These are phyloP conservation scores for Tricholoma sp. DNA, from an alignment of 768 basidiomycete species.

Conservation along the genomic window DNA sequence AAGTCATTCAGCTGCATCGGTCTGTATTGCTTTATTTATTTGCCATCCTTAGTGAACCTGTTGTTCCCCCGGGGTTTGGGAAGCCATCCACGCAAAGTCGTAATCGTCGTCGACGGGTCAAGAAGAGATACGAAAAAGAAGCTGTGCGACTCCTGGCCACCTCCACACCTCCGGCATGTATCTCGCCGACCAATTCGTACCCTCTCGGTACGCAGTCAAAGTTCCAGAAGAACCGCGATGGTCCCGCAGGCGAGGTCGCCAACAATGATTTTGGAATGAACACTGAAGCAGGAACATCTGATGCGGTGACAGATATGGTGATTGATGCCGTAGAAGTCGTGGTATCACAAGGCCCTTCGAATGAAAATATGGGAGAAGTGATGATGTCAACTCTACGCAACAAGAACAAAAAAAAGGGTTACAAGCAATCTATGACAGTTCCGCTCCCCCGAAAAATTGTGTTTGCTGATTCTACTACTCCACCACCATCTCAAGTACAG, in stretches of 20 bases:
- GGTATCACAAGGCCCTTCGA: not conserved
- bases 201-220: constrained; percentile 31
- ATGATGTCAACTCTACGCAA: constrained; percentile 57
- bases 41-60: not conserved
- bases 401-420: constrained; percentile 72
- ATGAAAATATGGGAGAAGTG: constrained; percentile 17
- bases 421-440: constrained; percentile 44
- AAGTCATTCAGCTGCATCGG: not conserved
- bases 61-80: constrained; percentile 16
- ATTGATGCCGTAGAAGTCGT: not conserved
- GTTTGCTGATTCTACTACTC: constrained; percentile 28
- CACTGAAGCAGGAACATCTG: not conserved
- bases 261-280: constrained; percentile 9
- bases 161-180: constrained; percentile 20
- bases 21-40: not conserved
- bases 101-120: constrained; percentile 9
- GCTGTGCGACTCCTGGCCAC: constrained; percentile 7
- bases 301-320: constrained; percentile 3
- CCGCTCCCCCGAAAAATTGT: constrained; percentile 47
- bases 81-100: constrained; percentile 11
- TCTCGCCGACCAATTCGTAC: constrained; percentile 39
- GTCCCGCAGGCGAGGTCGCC: constrained; percentile 9
- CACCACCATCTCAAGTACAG: not conserved
- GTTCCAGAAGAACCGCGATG: not conserved
- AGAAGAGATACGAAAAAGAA: constrained; percentile 22